Evolutionary conservation across 1,139 yeast species (phyloP).

Genomic region (Suhomyces anneliseae): DNA sequence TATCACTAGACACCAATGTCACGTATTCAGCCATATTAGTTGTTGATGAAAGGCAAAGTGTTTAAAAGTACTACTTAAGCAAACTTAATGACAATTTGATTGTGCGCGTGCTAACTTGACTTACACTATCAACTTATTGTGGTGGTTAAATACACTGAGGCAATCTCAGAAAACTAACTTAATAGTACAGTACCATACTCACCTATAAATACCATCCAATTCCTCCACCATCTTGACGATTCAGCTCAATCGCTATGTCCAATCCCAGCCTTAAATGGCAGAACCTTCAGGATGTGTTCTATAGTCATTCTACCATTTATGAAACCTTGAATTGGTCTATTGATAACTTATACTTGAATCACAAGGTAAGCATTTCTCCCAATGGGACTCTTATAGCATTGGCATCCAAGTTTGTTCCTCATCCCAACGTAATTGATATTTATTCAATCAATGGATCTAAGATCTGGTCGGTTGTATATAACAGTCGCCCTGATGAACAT

Average conservation of each 20-base stretch:
- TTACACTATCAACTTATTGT: no score
- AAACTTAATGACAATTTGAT: no score
- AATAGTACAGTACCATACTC: not conserved
- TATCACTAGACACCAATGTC: constrained; percentile 75
- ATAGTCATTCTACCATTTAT: constrained; percentile 50
- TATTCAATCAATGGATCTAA: constrained; percentile 55
- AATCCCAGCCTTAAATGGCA: constrained; percentile 63
- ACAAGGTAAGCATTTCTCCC: constrained; percentile 29
- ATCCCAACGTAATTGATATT: constrained; percentile 45
- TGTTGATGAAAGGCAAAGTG: not conserved
- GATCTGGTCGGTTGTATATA: constrained; percentile 50
- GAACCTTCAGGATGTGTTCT: constrained; percentile 59
- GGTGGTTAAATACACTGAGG: not conserved
- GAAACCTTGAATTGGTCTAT: constrained; percentile 38
- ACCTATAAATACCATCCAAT: not conserved
- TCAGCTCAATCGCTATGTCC: constrained; percentile 7
- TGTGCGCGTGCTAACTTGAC: no score
- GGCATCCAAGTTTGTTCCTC: constrained; percentile 33
- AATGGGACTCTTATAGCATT: constrained; percentile 38
- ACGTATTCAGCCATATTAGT: constrained; percentile 36
- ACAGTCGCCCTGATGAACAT: constrained; percentile 54
- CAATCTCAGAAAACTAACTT: not conserved
- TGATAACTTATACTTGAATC: constrained; percentile 31
- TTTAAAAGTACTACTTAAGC: no score
- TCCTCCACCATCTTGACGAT: constrained; percentile 8